Evolutionary conservation across 2,329 filamentous ascomycete species (phyloP), one percentile per base, ranked within the genome.

Genomic region (Didymella keratinophila): DNA sequence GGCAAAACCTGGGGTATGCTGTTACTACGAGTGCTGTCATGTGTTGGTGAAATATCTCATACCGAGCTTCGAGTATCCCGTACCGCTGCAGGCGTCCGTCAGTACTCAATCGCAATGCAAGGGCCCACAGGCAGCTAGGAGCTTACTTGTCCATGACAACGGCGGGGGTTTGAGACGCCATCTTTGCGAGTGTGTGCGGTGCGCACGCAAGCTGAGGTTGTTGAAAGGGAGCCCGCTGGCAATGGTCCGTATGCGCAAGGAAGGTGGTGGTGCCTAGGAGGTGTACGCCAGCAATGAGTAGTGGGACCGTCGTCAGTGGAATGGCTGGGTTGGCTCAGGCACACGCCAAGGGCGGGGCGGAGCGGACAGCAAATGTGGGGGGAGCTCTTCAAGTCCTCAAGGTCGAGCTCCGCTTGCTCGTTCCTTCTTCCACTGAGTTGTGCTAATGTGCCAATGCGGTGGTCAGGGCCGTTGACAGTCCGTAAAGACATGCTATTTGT

Each of bases 91-190:
- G 75, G 83, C 74, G 46, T 61, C 48, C 52, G 71, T 75, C 64
- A 76, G 74, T 74, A 74, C 69, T 68, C 69, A 66, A 70, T 71
- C 68, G 70, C 64, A 64, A 51, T 58, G 56, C 65, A 61, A 60
- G 52, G 62, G 68, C 58, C 65, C 64, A 63, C 65, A 67, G 72
- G 68, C 68, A 69, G 67, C 64, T 59, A 63, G 64, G 60, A 75
- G 86, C 92, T 82, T 89, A 97, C 95, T 99, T 99, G 95, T 99
- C 95, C 94, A 99, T 99, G 92, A 99, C 95, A 97, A 99, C 95
- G 91, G 95, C 95, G 74, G 95, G 95, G 78, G 95, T 98, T 88
- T 98, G 94, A 83, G 91, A 90, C 78, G 95, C 94, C 95, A 99
- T 99, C 72, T 77, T 83, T 71, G 67, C 64, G 64, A 68, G 65